These are phyloP conservation scores for Tetrapisispora phaffii DNA, from an alignment of 805 yeast species.

Conservation along the genomic window DNA sequence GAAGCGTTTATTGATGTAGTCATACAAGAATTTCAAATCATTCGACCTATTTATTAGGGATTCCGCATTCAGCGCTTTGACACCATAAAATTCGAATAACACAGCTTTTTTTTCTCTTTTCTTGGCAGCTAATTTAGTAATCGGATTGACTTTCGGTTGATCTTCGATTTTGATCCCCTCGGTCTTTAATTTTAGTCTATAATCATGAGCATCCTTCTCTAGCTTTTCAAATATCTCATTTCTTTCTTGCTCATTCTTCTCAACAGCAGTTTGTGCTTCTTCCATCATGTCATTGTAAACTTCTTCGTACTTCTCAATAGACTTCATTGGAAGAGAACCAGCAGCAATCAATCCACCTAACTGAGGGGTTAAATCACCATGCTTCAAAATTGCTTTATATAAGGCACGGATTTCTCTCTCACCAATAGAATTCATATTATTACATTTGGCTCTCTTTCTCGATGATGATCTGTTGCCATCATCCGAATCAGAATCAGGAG, in stretches of 20 bases:
- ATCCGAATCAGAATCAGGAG: constrained; percentile 30
- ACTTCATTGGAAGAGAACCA: constrained; percentile 77
- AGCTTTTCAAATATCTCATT: constrained; percentile 43
- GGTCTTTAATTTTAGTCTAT: constrained; percentile 35
- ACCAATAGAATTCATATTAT: constrained; percentile 49
- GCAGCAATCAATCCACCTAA: constrained; percentile 86
- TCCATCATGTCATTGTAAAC: constrained; percentile 65
- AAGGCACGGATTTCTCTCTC: constrained; percentile 83
- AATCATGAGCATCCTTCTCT: constrained; percentile 50
- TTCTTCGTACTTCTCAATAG: constrained; percentile 65
- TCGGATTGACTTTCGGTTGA: constrained; percentile 34
- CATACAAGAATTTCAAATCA: constrained; percentile 64
- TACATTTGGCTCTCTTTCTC: constrained; percentile 30
- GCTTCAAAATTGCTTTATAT: constrained; percentile 69
- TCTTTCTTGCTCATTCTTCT: constrained; percentile 58
- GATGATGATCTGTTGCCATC: constrained; percentile 33
- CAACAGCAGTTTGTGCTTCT: constrained; percentile 50
- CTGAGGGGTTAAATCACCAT: constrained; percentile 66
- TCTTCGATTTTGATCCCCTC: constrained; percentile 29
- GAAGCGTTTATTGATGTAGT: constrained; percentile 40
- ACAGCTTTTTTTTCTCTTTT: constrained; percentile 84
- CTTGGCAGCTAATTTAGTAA: constrained; percentile 48
- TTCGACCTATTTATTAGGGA: constrained; percentile 69
- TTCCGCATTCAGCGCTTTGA: constrained; percentile 86
- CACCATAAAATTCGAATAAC: constrained; percentile 78